phyloP scores from a whole-genome alignment of 495 filamentous ascomycete genomes.

The Annulohypoxylon maeteangense region DNA sequence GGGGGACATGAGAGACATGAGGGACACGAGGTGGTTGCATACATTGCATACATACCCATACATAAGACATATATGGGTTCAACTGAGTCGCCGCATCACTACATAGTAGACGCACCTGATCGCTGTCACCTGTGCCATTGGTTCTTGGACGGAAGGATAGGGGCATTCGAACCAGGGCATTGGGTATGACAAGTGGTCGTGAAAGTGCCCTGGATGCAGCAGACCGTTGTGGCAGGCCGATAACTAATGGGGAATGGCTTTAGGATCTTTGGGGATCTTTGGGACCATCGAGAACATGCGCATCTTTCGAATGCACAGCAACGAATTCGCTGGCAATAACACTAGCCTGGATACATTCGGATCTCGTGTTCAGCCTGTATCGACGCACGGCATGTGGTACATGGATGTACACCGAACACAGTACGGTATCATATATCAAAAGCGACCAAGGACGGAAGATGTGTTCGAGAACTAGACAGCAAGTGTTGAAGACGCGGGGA shows the following conservation, averaged over 20 bases:
- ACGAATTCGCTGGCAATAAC: constrained; percentile 25
- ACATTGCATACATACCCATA: constrained; percentile 17
- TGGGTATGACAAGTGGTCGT: constrained; percentile 31
- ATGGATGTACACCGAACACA: constrained; percentile 2
- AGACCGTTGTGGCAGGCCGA: constrained; percentile 33
- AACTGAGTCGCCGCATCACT: constrained; percentile 33
- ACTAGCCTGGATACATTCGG: constrained; percentile 13
- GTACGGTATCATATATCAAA: constrained; percentile 11
- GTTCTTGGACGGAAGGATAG: constrained; percentile 36
- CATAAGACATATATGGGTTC: constrained; percentile 27
- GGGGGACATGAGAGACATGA: too few relatives aligned
- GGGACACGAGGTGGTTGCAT: constrained; percentile 40
- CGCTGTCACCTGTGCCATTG: constrained; percentile 34
- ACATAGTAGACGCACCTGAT: constrained; percentile 35
- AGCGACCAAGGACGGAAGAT: constrained; percentile 16
- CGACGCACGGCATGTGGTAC: constrained; percentile 28
- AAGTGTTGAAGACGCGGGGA: not conserved
- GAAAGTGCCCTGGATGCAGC: constrained; percentile 27
- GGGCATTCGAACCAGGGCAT: constrained; percentile 30
- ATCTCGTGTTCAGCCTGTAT: constrained; percentile 41
- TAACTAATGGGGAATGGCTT: constrained; percentile 14
- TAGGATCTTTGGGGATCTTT: constrained; percentile 2
- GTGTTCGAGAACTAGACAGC: constrained; percentile 3
- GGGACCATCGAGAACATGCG: not conserved
- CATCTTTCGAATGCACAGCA: constrained; percentile 15